Evolutionary conservation across 192 early-diverging fungal genomes (phyloP).

Genomic region (Linnemannia exigua): DNA sequence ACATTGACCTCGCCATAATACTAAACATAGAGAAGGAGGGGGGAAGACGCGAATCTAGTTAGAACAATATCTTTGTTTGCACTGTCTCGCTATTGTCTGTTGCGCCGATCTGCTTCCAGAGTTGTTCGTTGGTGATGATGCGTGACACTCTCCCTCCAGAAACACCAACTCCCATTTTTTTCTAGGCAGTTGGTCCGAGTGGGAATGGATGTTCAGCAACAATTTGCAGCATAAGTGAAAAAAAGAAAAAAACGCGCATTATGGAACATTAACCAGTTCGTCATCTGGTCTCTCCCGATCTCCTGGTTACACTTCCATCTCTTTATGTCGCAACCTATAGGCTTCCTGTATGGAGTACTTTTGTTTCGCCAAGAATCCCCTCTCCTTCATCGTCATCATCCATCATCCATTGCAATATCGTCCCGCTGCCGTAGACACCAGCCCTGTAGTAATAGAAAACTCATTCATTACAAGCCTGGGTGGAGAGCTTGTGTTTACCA

Average conservation of each 20-base stretch:
- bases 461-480: neutral
- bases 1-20: constrained; percentile 94
- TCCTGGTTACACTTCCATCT: neutral
- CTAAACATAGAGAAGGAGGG: constrained; percentile 55
- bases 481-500: neutral
- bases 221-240: neutral
- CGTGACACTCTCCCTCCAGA: neutral
- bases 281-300: neutral
- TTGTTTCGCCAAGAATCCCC: constrained; percentile 1
- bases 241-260: neutral
- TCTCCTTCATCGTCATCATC: too few relatives aligned
- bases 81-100: neutral
- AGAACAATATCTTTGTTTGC: neutral
- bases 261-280: neutral
- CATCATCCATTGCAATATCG: too few relatives aligned
- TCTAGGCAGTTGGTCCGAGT: neutral
- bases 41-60: neutral
- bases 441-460: neutral
- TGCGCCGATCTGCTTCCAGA: neutral
- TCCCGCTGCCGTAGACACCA: too few relatives aligned
- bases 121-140: neutral
- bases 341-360: neutral
- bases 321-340: too few relatives aligned
- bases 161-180: neutral
- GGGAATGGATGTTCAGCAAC: neutral